Evolutionary conservation across 768 basidiomycete genomes (phyloP), one percentile per base, ranked within the genome.

Genomic region (Gautieria morchelliformis): DNA sequence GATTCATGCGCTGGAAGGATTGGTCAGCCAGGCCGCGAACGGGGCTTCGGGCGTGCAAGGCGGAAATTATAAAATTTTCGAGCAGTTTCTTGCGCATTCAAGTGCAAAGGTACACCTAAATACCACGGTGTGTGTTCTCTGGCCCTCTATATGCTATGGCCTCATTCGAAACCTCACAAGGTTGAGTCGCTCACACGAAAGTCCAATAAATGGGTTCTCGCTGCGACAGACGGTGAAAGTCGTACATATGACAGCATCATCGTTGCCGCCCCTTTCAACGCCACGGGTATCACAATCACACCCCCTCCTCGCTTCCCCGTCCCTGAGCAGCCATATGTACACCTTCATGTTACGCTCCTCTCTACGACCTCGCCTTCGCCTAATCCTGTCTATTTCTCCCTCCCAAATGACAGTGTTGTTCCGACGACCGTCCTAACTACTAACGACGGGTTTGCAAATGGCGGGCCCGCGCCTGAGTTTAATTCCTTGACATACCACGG

Each of bases 31-130:
- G 72, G 89, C 90, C 3, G 77, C 92, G 3, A 69, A 65, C 0
- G 83, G 84, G 14, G 90, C 89, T 0, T 70, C 73, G 3, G 75
- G 78, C 12, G 80, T 95, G 46, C 68, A 75, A 59, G 85, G 89
- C 7, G 95, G 95, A 5, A 95, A 96, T 69, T 87, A 78, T 69
- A 81, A 80, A 63, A 77, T 97, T 37, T 97, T 97, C 63, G 85
- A 91, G 61, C 71, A 82, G 52, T 94, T 98, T 71, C 65, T 94
- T 52, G 74, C 81, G 15, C 73, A 72, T 10, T 89, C 89, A 2
- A 74, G 75, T 10, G 90, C 95, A 12, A 79, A 78, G 5, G 67
- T 93, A 4, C 76, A 79, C 61, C 75, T 95, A 1, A 81, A 85
- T 56, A 89, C 88, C 0, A 72, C 80, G 57, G 91, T 91, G 64